A percentile compares a stretch with the other conserved stretches of the same genome.
Conservation (phyloP, 1,284 basidiomycete species). For the Malassezia caprae region DNA sequence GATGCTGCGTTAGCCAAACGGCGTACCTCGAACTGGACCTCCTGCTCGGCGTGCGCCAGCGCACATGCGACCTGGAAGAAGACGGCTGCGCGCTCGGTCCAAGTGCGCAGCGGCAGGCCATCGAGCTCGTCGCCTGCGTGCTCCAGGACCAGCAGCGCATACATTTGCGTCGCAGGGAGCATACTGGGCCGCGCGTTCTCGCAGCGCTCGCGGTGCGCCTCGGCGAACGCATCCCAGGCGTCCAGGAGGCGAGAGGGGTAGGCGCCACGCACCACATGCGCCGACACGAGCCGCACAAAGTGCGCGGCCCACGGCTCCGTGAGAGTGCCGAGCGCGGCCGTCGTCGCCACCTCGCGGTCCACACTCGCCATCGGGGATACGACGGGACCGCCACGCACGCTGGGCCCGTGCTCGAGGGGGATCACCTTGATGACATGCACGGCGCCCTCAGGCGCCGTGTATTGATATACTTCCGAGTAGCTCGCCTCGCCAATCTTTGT, state of each 20-base stretch:
- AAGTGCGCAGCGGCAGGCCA: slow-evolving; percentile 64
- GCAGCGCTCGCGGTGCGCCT: slow-evolving; percentile 55
- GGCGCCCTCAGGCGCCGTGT: neutral
- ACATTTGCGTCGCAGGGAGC: slow-evolving; percentile 65
- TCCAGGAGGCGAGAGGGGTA: slow-evolving; percentile 70
- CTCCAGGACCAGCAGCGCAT: slow-evolving; percentile 75
- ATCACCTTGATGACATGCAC: slow-evolving; percentile 79
- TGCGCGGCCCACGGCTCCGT: slow-evolving; percentile 11
- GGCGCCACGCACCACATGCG: slow-evolving; percentile 70
- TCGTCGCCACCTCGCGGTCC: slow-evolving; percentile 49
- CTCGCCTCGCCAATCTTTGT: slow-evolving; percentile 88
- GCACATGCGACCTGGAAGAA: slow-evolving; percentile 80
- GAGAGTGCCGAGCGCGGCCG: slow-evolving; percentile 20
- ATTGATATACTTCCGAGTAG: slow-evolving; percentile 85
- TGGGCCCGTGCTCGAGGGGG: slow-evolving; percentile 51
- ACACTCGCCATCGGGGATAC: slow-evolving; percentile 18
- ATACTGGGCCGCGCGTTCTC: slow-evolving; percentile 74
- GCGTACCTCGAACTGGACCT: slow-evolving; percentile 63
- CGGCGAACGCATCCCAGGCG: slow-evolving; percentile 75
- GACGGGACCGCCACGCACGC: slow-evolving; percentile 17
- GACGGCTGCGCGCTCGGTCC: slow-evolving; percentile 74
- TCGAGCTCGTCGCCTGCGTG: slow-evolving; percentile 86
- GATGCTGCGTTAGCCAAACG: slow-evolving; percentile 55
- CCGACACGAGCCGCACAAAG: slow-evolving; percentile 46
- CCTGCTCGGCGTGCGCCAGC: slow-evolving; percentile 66